phyloP scores from a whole-genome alignment of 2,329 filamentous ascomycete species.

The Colletotrichum cordylinicola region DNA sequence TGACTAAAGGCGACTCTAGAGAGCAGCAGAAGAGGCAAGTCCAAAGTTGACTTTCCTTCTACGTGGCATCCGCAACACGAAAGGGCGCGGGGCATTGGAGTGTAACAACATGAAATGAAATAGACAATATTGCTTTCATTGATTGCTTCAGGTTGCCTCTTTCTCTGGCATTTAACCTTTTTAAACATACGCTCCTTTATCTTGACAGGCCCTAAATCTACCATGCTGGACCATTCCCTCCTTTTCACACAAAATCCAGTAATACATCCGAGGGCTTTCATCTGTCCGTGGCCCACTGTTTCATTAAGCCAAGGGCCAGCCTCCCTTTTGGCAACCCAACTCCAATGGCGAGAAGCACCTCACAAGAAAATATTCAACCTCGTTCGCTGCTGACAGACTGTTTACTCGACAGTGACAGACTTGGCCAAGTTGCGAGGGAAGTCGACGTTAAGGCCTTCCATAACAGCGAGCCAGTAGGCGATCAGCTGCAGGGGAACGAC shows the following conservation, averaged over 20 bases:
- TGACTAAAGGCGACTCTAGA: background rate
- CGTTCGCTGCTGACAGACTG: background rate
- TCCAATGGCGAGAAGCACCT: slow-evolving; percentile 2
- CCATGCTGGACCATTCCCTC: slow-evolving; percentile 8
- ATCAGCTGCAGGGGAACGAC: slow-evolving; percentile 97
- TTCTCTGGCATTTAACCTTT: slow-evolving; percentile 14
- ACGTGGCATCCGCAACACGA: background rate
- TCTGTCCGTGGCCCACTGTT: background rate
- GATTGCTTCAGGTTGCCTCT: slow-evolving; percentile 19
- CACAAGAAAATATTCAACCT: slow-evolving; percentile 11
- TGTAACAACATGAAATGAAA: slow-evolving; percentile 12
- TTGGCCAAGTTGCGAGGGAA: slow-evolving; percentile 99
- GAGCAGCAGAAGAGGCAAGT: background rate
- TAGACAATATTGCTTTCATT: slow-evolving; percentile 21
- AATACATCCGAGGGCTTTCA: slow-evolving; percentile 9
- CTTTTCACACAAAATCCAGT: slow-evolving; percentile 15
- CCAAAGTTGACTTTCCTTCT: background rate
- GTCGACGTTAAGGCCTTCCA: slow-evolving; percentile 95
- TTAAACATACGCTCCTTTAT: slow-evolving; percentile 15
- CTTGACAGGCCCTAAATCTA: slow-evolving; percentile 14
- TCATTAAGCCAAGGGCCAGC: slow-evolving; percentile 13
- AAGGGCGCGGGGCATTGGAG: background rate
- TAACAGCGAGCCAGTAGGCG: slow-evolving; percentile 97
- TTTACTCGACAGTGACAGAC: slow-evolving; percentile 97
- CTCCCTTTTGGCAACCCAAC: slow-evolving; percentile 22